Base-by-base conservation (phyloP, 768 basidiomycete species). In the Amanita brunnescens region DNA sequence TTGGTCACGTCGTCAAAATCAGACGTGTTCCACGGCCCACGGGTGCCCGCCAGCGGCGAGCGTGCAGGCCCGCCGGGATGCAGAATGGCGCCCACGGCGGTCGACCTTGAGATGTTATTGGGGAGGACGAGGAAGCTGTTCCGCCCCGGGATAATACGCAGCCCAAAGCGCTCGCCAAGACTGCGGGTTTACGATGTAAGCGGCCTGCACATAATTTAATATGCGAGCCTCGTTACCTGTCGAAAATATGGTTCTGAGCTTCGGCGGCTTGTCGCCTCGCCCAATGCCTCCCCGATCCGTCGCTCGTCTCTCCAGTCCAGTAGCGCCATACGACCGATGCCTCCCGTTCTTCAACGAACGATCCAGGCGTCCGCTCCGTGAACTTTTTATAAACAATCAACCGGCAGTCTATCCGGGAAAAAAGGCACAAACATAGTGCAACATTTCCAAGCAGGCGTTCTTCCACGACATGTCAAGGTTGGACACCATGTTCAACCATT, bases 201-300 rank as follows among this genome's bases (percentile, higher is more conserved):
- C 14, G 46, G 6, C 26, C 13, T 41, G 3, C 14, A 20, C 14
- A 34, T 42, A 37, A 21, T 8, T n/a, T 16, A 16, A 20, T 40
- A 20, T 13, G 14, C 33, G 50, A 40, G 24, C 7, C 23, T 35
- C 59, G 26, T 37, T 24, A 79, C 79, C 78, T 80, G 63, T 91
- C 90, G 61, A 89, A 91, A 55, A 91, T 88, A 59, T 92, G 91
- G 66, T 93, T 93, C 66, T 92, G 91, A 18, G 91, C 91, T 62
- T 91, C 90, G 0, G 88, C 87, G 1, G 91, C 91, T 62, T 92
- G 90, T 18, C 91, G 71, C 29, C 85, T 76, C 0, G 89, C 91
- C 91, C 91, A 93, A 51, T 79, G 80, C 9, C 83, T 73, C 59
- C 88, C 86, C 0, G 79, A 64, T 35, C 69, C 67, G 33, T 80